A percentile compares a stretch with the other conserved stretches of the same genome.
Conservation (phyloP, 164 flowering plant genomes). For the Aristolochia contorta region DNA sequence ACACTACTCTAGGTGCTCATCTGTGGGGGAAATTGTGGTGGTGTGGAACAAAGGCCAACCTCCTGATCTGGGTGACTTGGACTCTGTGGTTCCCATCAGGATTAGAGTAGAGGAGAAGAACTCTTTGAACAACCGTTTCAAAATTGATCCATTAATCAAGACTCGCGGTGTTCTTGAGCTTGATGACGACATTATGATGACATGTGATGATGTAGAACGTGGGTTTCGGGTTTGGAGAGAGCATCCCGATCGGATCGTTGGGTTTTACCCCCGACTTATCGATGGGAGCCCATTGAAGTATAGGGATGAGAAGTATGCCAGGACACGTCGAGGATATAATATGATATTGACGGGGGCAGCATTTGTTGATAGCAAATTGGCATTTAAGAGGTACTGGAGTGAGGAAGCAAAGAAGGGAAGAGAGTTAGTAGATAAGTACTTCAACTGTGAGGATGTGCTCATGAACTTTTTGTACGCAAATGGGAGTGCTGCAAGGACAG, state of each 20-base stretch:
- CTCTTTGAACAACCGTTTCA: slow-evolving; percentile 84
- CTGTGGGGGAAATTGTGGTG: slow-evolving; percentile 83
- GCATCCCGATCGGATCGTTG: slow-evolving; percentile 78
- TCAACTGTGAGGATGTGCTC: slow-evolving; percentile 90
- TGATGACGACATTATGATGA: slow-evolving; percentile 95
- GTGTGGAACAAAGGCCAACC: slow-evolving; percentile 91
- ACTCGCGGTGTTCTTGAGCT: slow-evolving; percentile 85
- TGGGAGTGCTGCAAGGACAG: slow-evolving; percentile 49
- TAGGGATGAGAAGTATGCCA: slow-evolving; percentile 70
- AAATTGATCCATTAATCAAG: slow-evolving; percentile 49
- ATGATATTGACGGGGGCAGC: slow-evolving; percentile 93
- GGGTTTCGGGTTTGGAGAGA: slow-evolving; percentile 88
- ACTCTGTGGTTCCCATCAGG: slow-evolving; percentile 77
- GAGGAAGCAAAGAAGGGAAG: slow-evolving; percentile 59
- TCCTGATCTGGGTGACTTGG: slow-evolving; percentile 49
- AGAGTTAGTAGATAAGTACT: slow-evolving; percentile 50
- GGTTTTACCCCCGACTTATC: slow-evolving; percentile 74
- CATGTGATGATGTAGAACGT: slow-evolving; percentile 76
- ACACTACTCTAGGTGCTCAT: slow-evolving; percentile 88
- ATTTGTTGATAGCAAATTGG: slow-evolving; percentile 47
- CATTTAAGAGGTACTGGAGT: slow-evolving; percentile 73
- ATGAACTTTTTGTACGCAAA: slow-evolving; percentile 80
- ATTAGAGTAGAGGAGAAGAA: slow-evolving; percentile 61
- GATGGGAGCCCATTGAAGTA: slow-evolving; percentile 54
- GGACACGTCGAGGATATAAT: slow-evolving; percentile 64